Evolutionary conservation across 345 rosid species (phyloP), one percentile per base, ranked within the genome.

Genomic region (Angophora floribunda): DNA sequence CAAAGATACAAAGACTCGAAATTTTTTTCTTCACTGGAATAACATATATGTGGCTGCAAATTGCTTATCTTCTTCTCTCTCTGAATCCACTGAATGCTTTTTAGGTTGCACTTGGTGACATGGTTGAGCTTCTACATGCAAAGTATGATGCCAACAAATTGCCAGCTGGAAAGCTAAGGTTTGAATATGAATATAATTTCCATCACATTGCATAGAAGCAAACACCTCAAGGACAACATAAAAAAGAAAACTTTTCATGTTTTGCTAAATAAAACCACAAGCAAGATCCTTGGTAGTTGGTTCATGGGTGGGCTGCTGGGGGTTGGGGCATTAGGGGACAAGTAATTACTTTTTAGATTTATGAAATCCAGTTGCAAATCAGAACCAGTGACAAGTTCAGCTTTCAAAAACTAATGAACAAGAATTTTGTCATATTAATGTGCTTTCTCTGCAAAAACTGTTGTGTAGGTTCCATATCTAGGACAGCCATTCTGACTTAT

Each of bases 91-190:
- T 55, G 52, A 87, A 86, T 86, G 53, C 51, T 85, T 44, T 53
- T 75, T 85, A 97, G 99, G 99, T 97, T 92, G 99, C 99, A 30
- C 94, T 97, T 53, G 99, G 99, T 16, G 97, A 94, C 92, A 94
- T 96, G 97, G 95, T 87, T 75, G 99, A 97, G 90, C 98, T 95
- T 89, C 89, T 89, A 24, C 1, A 82, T 61, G 94, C 95, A 24
- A 92, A 97, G 63, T 92, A 93, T 89, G 92, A 96, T 87, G 98
- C 99, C 50, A 91, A 96, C 89, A 94, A 93, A 75, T 90, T 97
- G 88, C 96, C 99, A 10, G 84, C 89, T 10, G 99, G 99, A n/a
- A 97, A 96, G 92, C 92, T 95, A 89, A 97, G 99, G 99, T 97
- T 82, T 87, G 91, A 89, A 59, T 59, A n/a, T 15, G 9, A 50